Base-by-base conservation (phyloP, 805 yeast genomes). In the Candida patagonica region DNA sequence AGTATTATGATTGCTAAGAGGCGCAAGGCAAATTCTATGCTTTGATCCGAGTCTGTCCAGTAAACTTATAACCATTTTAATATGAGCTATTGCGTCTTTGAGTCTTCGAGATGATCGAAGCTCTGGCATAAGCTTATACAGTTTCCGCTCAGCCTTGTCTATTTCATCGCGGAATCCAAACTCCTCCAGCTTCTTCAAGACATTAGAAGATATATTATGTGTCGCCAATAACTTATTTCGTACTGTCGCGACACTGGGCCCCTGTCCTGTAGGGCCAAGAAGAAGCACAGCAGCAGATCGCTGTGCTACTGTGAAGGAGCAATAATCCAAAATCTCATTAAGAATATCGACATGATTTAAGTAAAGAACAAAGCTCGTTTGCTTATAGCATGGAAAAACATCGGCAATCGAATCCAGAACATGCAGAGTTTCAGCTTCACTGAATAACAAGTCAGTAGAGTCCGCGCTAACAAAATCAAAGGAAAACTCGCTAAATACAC, bases 361-460 rank as follows among this genome's bases (percentile, higher is more conserved):
- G 4, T 80, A 68, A 40, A 89, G 70, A 13, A 69, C 59, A 0
- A 80, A 70, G 22, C 74, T 74, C 1, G 74, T 64, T 22, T 63
- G 63, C 31, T 71, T 71, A 51, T 82, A 77, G 32, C 82, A 80
- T 1, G 92, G 94, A 47, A 84, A 75, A 2, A 70, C 57, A 0
- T 67, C 56, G 2, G 84, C 57, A 4, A 87, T 67, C 49, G 88
- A 95, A 53, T 81, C 88, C 26, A 85, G 68, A 1, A 86, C 83
- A 48, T 82, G 82, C 35, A 92, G 65, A 43, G 89, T 75, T 54
- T 92, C 99, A 0, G 96, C 96, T 56, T 92, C 97, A 48, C 80
- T 71, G 33, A 73, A 70, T 1, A 76, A 63, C 7, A 71, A 56
- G 33, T 72, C 73, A 1, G 61, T 48, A 1, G 68, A 51, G 25